A percentile compares a stretch with the other conserved stretches of the same genome.
phyloP scores from a whole-genome alignment of 2,329 filamentous ascomycete species.

The Paracoccidioides brasiliensis region DNA sequence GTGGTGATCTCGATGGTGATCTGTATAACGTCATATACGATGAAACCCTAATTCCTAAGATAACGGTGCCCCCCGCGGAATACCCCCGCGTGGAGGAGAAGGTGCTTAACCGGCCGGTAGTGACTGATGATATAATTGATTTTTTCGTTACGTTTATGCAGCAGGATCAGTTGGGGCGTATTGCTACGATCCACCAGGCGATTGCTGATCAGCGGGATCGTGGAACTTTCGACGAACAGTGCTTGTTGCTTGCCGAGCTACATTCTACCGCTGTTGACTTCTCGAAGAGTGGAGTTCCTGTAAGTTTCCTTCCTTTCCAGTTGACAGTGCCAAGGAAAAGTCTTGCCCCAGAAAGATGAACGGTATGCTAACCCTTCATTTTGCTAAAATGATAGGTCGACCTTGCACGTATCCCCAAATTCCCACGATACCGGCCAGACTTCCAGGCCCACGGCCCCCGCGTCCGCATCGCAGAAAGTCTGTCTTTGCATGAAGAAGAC shows the following conservation, averaged over 20 bases:
- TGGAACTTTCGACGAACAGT: slow-evolving; percentile 43
- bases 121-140: slow-evolving; percentile 53
- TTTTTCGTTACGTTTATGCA: slow-evolving; percentile 74
- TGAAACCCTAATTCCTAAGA: slow-evolving; percentile 32
- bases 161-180: slow-evolving; percentile 51
- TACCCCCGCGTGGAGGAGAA: slow-evolving; percentile 49
- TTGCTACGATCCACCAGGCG: slow-evolving; percentile 51
- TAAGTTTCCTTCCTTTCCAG: slow-evolving; percentile 14
- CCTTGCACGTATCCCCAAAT: slow-evolving; percentile 8
- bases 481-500: slow-evolving; percentile 29
- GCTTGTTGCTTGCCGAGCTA: slow-evolving; percentile 45
- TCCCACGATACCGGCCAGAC: slow-evolving; percentile 31
- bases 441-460: slow-evolving; percentile 41
- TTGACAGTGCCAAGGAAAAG: slow-evolving; percentile 17
- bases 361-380: slow-evolving; percentile 15
- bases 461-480: slow-evolving; percentile 28
- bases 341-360: slow-evolving; percentile 33
- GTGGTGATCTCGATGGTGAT: slow-evolving; percentile 76
- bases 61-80: slow-evolving; percentile 48
- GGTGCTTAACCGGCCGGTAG: slow-evolving; percentile 49
- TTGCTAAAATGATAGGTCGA: slow-evolving; percentile 7
- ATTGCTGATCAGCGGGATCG: slow-evolving; percentile 43
- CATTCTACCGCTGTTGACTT: slow-evolving; percentile 64
- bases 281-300: slow-evolving; percentile 56
- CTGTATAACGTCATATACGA: slow-evolving; percentile 72